These are phyloP conservation scores for Phaeotremella fagi DNA, from an alignment of 768 basidiomycete genomes.

Conservation along the genomic window DNA sequence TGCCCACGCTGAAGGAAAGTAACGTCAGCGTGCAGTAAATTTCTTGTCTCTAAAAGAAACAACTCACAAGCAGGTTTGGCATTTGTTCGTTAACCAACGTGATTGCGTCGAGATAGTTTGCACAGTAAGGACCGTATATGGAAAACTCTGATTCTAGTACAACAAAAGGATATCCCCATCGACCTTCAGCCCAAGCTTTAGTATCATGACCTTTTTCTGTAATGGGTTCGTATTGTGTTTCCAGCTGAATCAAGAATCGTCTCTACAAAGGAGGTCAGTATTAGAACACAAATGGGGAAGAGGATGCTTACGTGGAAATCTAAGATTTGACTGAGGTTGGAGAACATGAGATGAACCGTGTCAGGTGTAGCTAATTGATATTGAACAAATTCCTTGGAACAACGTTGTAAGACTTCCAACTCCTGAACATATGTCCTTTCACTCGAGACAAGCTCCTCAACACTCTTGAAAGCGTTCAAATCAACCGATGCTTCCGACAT, in stretches of 20 bases:
- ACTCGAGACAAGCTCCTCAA: constrained; percentile 86
- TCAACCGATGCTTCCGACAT: constrained; percentile 21
- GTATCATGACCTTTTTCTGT: constrained; percentile 37
- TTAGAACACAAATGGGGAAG: neutral
- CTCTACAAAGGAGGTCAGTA: constrained; percentile 40
- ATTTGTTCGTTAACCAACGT: constrained; percentile 81
- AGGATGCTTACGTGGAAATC: constrained; percentile 67
- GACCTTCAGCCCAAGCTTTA: constrained; percentile 44
- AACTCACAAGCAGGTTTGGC: constrained; percentile 73
- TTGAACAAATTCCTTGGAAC: constrained; percentile 74
- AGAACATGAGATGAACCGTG: constrained; percentile 91
- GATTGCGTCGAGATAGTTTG: constrained; percentile 82
- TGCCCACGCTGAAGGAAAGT: constrained; percentile 26
- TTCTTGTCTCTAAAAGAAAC: neutral
- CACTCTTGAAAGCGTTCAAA: constrained; percentile 38
- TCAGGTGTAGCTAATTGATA: constrained; percentile 85
- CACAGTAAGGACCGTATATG: constrained; percentile 96
- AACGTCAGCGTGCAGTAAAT: constrained; percentile 1
- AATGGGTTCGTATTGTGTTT: constrained; percentile 47
- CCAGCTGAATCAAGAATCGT: constrained; percentile 46
- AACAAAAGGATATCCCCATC: constrained; percentile 47
- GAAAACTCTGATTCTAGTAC: constrained; percentile 87
- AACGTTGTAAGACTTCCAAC: constrained; percentile 94
- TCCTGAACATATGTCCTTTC: constrained; percentile 97
- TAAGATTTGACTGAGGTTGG: constrained; percentile 85